Evolutionary conservation across 176 grass and related monocot species (phyloP).

Genomic region (Neostapfia colusana): DNA sequence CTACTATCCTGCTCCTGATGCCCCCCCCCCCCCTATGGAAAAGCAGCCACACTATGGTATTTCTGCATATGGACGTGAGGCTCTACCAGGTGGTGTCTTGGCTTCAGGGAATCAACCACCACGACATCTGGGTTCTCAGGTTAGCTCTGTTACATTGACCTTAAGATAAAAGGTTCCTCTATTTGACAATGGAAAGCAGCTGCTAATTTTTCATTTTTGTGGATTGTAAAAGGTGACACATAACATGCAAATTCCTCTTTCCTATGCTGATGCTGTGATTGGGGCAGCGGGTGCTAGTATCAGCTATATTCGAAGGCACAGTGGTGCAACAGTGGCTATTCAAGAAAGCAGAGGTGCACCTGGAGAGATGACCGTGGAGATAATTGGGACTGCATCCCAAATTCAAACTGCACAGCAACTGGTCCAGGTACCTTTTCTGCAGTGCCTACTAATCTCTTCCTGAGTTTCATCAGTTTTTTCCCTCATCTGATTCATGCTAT

Average conservation of each 20-base stretch:
- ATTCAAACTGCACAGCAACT: slow-evolving; percentile 94
- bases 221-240: slow-evolving; percentile 59
- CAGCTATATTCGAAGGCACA: slow-evolving; percentile 91
- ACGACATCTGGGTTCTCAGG: slow-evolving; percentile 55
- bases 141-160: slow-evolving; percentile 30
- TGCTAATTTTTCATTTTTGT: slow-evolving; percentile 28
- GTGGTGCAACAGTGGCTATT: slow-evolving; percentile 89
- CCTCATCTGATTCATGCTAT: background rate
- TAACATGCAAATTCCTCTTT: slow-evolving; percentile 86
- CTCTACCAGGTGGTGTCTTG: slow-evolving; percentile 38
- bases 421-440: slow-evolving; percentile 60
- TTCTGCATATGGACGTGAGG: slow-evolving; percentile 70
- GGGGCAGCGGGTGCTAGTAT: slow-evolving; percentile 83
- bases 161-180: background rate
- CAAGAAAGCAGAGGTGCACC: slow-evolving; percentile 82
- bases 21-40: slow-evolving; percentile 45
- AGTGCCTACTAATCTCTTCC: background rate
- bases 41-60: slow-evolving; percentile 78
- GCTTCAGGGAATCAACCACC: slow-evolving; percentile 59
- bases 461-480: background rate
- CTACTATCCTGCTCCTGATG: slow-evolving; percentile 53
- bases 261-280: slow-evolving; percentile 90
- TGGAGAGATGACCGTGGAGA: slow-evolving; percentile 94
- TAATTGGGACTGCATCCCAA: slow-evolving; percentile 77
- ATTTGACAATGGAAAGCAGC: background rate